Conservation (phyloP, 495 filamentous ascomycete genomes). For the Articulospora tetracladia region DNA sequence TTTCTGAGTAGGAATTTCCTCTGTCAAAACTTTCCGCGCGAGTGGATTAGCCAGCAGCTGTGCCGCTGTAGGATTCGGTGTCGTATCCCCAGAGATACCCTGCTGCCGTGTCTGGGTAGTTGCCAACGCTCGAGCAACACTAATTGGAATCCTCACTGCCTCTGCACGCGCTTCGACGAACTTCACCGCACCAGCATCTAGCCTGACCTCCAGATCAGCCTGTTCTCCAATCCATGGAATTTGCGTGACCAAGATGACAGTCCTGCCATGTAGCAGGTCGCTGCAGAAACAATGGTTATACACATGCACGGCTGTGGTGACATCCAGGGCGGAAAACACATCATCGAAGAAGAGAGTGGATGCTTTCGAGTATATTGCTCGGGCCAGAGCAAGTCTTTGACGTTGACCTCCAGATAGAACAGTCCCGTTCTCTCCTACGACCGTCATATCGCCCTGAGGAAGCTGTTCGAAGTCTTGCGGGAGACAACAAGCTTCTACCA, state of each 20-base stretch:
- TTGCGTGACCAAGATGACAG: neutral
- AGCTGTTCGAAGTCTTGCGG: conserved; percentile 49
- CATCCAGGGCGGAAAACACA: conserved; percentile 30
- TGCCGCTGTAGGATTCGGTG: no score
- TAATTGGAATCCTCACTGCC: neutral
- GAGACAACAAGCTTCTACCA: conserved; percentile 53
- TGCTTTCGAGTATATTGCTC: conserved; percentile 26
- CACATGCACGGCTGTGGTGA: conserved; percentile 12
- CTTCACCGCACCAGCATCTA: conserved; percentile 1
- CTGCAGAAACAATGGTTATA: neutral
- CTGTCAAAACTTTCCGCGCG: no score
- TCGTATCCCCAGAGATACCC: neutral
- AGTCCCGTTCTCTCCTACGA: conserved; percentile 56
- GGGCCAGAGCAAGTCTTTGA: conserved; percentile 40
- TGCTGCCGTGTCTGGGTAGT: neutral
- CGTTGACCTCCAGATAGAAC: conserved; percentile 61
- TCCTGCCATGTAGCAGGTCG: neutral
- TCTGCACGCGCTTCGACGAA: neutral
- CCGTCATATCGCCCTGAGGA: conserved; percentile 47
- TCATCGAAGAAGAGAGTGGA: conserved; percentile 30
- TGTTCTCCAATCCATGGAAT: conserved; percentile 1
- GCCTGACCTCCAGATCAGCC: neutral
- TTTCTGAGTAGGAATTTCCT: no score
- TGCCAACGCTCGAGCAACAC: neutral
- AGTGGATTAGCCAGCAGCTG: no score